These are phyloP conservation scores for Gossypium aridum DNA, from an alignment of 441 rosid species.

Conservation along the genomic window DNA sequence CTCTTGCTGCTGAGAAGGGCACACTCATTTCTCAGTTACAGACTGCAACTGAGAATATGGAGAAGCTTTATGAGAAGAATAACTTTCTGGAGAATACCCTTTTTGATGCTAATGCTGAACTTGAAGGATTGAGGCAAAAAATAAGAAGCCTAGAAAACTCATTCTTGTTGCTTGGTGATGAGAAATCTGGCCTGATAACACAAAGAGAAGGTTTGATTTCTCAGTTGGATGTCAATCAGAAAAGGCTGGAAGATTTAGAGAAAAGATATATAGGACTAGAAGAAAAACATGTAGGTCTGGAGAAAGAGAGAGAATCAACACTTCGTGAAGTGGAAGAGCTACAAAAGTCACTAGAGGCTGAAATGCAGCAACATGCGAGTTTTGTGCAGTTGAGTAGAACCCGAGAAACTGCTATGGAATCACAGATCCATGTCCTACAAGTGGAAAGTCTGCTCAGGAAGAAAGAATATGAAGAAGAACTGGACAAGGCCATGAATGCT, in stretches of 20 bases:
- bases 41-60: conserved; percentile 40
- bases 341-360: conserved; percentile 35
- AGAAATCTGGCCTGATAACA: conserved; percentile 43
- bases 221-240: conserved; percentile 44
- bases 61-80: conserved; percentile 61
- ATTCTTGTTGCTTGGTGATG: conserved; percentile 48
- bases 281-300: conserved; percentile 39
- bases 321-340: conserved; percentile 51
- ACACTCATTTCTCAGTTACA: conserved; percentile 52
- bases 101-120: conserved; percentile 60
- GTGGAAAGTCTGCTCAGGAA: conserved; percentile 47
- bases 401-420: conserved; percentile 45
- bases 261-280: conserved; percentile 41
- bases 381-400: conserved; percentile 35
- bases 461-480: conserved; percentile 58
- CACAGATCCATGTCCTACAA: conserved; percentile 45
- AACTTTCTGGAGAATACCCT: conserved; percentile 63
- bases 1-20: conserved; percentile 58
- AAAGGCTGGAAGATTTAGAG: conserved; percentile 41
- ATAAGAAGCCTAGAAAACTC: conserved; percentile 55
- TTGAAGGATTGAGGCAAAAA: conserved; percentile 49
- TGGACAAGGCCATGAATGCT: conserved; percentile 50
- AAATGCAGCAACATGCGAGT: conserved; percentile 46
- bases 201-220: conserved; percentile 52
- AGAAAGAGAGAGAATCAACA: conserved; percentile 48